phyloP scores from a whole-genome alignment of 2,329 filamentous ascomycete genomes.

The Talaromyces piceae region DNA sequence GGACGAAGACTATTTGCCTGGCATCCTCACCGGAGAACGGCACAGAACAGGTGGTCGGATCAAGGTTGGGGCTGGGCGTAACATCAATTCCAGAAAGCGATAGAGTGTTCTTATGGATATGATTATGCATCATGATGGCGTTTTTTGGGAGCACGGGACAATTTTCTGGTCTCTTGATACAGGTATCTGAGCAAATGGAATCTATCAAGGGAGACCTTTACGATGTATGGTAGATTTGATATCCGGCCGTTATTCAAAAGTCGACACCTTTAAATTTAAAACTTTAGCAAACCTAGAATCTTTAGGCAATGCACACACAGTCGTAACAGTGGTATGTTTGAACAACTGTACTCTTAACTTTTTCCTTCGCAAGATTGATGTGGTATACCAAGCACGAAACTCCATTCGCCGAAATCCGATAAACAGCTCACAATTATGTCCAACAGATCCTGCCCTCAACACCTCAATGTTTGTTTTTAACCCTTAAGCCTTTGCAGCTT shows the following conservation, averaged over 20 bases:
- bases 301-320: not conserved
- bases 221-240: conserved; percentile 1
- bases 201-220: not conserved
- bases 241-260: conserved; percentile 1
- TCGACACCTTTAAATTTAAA: not conserved
- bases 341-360: not conserved
- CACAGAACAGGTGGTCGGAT: conserved; percentile 57
- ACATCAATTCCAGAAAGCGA: conserved; percentile 54
- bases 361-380: not conserved
- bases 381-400: conserved; percentile 18
- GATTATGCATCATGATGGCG: conserved; percentile 11
- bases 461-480: not conserved
- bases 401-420: conserved; percentile 30
- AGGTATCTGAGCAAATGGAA: not conserved
- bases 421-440: conserved; percentile 11
- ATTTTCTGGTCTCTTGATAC: not conserved
- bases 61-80: conserved; percentile 76
- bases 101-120: conserved; percentile 2
- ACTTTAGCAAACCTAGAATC: not conserved
- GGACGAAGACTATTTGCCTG: conserved; percentile 89
- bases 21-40: conserved; percentile 74
- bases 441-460: not conserved
- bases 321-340: not conserved
- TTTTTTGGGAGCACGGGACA: conserved; percentile 1
- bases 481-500: conserved; percentile 25